Evolutionary conservation across 371 early-diverging fungal genomes (phyloP).

Genomic region (Lichtheimia corymbifera): DNA sequence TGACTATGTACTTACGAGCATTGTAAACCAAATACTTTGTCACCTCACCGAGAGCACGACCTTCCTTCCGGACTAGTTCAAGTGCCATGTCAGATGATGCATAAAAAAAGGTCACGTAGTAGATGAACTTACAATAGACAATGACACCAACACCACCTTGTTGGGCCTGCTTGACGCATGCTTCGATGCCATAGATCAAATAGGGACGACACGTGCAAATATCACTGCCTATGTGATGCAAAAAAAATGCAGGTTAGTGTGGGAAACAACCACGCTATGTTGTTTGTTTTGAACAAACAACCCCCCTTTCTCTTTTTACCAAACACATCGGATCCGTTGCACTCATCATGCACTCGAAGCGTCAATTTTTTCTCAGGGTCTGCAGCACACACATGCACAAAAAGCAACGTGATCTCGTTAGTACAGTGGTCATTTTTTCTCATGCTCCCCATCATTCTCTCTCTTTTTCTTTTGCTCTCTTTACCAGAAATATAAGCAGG

Average conservation of each 20-base stretch:
- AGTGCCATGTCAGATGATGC: conserved; percentile 1
- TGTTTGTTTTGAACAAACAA: not conserved
- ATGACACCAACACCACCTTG: conserved; percentile 93
- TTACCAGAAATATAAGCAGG: conserved; percentile 72
- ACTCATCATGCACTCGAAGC: conserved; percentile 91
- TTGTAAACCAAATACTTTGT: conserved; percentile 97
- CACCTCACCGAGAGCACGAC: conserved; percentile 94
- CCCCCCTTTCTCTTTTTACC: conserved; percentile 41
- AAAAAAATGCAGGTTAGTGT: conserved; percentile 2
- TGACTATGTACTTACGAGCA: conserved; percentile 66
- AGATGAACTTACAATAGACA: conserved; percentile 78
- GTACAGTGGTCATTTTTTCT: too few species aligned
- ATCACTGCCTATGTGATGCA: conserved; percentile 56
- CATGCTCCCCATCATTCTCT: too few species aligned
- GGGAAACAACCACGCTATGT: not conserved
- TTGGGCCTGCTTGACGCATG: conserved; percentile 89
- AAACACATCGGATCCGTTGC: conserved; percentile 95
- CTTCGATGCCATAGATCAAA: conserved; percentile 91
- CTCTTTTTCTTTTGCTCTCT: not conserved
- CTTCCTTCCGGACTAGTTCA: conserved; percentile 83
- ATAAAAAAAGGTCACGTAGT: conserved; percentile 6
- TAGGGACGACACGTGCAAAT: conserved; percentile 96
- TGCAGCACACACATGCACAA: conserved; percentile 6
- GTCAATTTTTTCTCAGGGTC: conserved; percentile 86
- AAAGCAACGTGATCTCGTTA: not conserved